Base-by-base conservation (phyloP, 768 basidiomycete species). In the Mycena alexandri region DNA sequence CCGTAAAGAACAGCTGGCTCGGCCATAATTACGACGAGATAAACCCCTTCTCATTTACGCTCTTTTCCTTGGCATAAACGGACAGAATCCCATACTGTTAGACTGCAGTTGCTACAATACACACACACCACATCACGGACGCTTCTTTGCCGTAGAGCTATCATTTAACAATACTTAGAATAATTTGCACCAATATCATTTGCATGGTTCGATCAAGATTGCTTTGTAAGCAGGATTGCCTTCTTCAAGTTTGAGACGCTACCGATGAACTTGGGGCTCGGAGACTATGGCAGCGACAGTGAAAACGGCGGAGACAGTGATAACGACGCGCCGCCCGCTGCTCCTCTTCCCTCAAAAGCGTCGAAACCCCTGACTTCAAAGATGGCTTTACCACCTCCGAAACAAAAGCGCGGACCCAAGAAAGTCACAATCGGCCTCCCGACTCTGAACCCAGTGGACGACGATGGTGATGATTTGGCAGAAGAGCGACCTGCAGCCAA, bases 1-100 rank as follows among this genome's bases (percentile, higher is more conserved):
- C 80, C 90, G 95, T 78, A 95, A 94, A 81, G 95, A 97, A 80
- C 95, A 97, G 77, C 87, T 97, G 67, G 81, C 81, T 69, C 81
- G 81, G 58, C 81, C 81, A 73, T 82, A 67, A 81, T 76, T 60
- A 72, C 70, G 53, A 73, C 59, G 66, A 59, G 47, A 65, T 55
- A 61, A 63, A 54, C 36, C 10, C n/a, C 14, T 38, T 56, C 9
- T 54, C 54, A 25, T 51, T 57, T n/a, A 68, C 63, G 42, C 57
- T 68, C 44, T 68, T 64, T 48, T 61, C 61, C 36, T 68, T 48
- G 46, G 59, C 57, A 63, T 59, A 33, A 29, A 69, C 51, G 50
- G 56, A 70, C 68, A 70, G 69, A 38, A 71, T 67, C 68, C 34
- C 6, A 63, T 50, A 71, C 62, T 68, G 67, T 50, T 61, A 60